A percentile compares a stretch with the other conserved stretches of the same genome.
Conservation (phyloP, 139 green algal genomes). For the Volvox africanus region DNA sequence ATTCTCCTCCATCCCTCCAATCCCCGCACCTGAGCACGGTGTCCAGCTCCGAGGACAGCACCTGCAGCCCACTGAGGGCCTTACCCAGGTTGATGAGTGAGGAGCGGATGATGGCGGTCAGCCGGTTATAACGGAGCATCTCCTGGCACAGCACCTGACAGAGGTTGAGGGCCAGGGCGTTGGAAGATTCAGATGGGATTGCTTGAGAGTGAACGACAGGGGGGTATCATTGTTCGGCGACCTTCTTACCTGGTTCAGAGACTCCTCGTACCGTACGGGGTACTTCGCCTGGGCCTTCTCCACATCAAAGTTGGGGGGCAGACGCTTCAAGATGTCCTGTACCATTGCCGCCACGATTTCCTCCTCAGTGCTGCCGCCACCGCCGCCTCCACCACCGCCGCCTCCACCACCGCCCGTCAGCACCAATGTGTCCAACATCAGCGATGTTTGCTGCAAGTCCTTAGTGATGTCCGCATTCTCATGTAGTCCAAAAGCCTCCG, state of each 20-base stretch:
- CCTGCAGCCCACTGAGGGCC: conserved; percentile 73
- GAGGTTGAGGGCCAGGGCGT: too few relatives aligned
- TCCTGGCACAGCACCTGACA: conserved; percentile 73
- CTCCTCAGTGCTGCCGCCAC: conserved; percentile 50
- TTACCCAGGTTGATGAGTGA: conserved; percentile 70
- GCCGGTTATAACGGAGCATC: conserved; percentile 84
- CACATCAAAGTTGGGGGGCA: conserved; percentile 79
- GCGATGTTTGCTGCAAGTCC: conserved; percentile 58
- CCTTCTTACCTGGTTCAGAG: conserved; percentile 73
- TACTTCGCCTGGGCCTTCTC: conserved; percentile 71
- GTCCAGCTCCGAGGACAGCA: conserved; percentile 72
- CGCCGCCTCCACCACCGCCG: conserved; percentile 27
- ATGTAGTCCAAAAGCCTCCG: conserved; percentile 84
- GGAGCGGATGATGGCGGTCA: conserved; percentile 68
- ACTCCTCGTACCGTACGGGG: conserved; percentile 75
- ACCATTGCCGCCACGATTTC: conserved; percentile 65
- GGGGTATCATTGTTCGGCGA: too few relatives aligned
- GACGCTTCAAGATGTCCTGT: conserved; percentile 64
- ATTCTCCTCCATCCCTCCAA: neutral
- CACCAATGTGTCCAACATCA: conserved; percentile 76
- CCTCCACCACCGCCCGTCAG: conserved; percentile 55
- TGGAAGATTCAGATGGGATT: too few relatives aligned
- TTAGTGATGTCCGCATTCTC: conserved; percentile 85
- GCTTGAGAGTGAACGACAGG: too few relatives aligned
- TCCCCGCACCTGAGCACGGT: conserved; percentile 63